phyloP scores from a whole-genome alignment of 1,284 basidiomycete genomes.

The Tylopilus sp. region DNA sequence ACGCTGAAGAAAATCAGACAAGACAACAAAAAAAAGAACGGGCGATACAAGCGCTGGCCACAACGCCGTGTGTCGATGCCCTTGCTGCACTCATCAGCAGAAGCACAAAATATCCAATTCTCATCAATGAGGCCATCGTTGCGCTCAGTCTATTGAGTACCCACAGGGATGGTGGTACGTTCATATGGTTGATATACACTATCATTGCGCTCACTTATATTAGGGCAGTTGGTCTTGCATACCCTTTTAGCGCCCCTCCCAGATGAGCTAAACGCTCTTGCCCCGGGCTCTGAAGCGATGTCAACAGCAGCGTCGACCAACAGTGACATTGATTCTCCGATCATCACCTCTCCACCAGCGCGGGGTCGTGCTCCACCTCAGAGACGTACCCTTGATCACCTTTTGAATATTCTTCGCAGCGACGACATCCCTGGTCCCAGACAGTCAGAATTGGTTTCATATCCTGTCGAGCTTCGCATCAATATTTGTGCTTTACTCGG shows the following conservation, averaged over 20 bases:
- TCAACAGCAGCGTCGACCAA: conserved; percentile 42
- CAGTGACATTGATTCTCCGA: conserved; percentile 46
- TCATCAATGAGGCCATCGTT: conserved; percentile 89
- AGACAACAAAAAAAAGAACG: conserved; percentile 50
- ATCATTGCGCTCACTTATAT: conserved; percentile 17
- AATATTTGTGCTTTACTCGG: conserved; percentile 71
- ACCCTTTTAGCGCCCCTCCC: conserved; percentile 53
- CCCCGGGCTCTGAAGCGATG: conserved; percentile 39
- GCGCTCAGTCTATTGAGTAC: conserved; percentile 77
- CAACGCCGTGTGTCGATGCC: conserved; percentile 53
- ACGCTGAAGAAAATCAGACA: conserved; percentile 29
- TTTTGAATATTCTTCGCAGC: conserved; percentile 54
- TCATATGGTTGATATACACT: background rate
- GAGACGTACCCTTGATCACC: conserved; percentile 61
- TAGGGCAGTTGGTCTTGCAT: conserved; percentile 62
- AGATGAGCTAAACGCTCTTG: conserved; percentile 39
- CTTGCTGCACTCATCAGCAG: conserved; percentile 74
- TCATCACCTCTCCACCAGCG: conserved; percentile 38
- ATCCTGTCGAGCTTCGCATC: conserved; percentile 66
- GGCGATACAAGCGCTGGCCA: conserved; percentile 56
- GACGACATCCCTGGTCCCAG: conserved; percentile 17
- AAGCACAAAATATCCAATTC: conserved; percentile 77
- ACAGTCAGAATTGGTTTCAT: conserved; percentile 41
- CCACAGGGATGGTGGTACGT: conserved; percentile 58
- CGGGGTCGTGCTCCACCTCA: conserved; percentile 44